Conservation (phyloP, 192 early-diverging fungal species). For the Backusella sp. region DNA sequence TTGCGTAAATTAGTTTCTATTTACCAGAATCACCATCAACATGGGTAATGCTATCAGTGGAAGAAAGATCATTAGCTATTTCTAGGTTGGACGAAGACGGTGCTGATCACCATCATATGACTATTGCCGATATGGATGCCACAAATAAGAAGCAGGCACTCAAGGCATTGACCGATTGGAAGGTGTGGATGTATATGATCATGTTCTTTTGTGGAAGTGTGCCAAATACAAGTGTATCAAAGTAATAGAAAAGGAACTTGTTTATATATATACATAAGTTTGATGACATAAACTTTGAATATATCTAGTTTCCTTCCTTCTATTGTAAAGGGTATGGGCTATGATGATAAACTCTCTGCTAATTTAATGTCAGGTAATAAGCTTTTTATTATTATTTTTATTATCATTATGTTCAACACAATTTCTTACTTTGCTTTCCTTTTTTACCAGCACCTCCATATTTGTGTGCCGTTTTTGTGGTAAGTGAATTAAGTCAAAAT, state of each 20-base stretch:
- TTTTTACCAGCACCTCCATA: conserved; percentile 28
- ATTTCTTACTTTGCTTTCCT: background rate
- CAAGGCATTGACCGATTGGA: conserved; percentile 29
- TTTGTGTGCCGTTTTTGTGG: conserved; percentile 28
- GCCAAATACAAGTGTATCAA: conserved; percentile 37
- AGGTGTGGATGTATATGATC: conserved; percentile 36
- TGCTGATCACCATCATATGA: conserved; percentile 1
- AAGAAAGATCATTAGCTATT: conserved; percentile 20
- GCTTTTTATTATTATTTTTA: background rate
- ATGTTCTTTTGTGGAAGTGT: conserved; percentile 42
- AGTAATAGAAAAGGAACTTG: conserved; percentile 17
- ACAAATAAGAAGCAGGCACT: conserved; percentile 23
- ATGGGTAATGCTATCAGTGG: conserved; percentile 16
- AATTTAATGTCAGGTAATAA: conserved; percentile 34
- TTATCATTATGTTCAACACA: background rate
- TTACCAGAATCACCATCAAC: conserved; percentile 23
- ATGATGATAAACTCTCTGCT: conserved; percentile 29
- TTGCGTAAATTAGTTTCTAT: conserved; percentile 19
- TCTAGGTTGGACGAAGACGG: conserved; percentile 10
- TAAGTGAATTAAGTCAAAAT: background rate
- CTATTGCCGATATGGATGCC: conserved; percentile 21
- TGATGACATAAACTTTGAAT: background rate
- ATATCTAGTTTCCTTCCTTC: conserved; percentile 28
- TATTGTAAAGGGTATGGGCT: conserved; percentile 34
- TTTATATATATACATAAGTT: background rate